Conservation (phyloP, 2,329 filamentous ascomycete genomes). For the Sporothrix curviconia region DNA sequence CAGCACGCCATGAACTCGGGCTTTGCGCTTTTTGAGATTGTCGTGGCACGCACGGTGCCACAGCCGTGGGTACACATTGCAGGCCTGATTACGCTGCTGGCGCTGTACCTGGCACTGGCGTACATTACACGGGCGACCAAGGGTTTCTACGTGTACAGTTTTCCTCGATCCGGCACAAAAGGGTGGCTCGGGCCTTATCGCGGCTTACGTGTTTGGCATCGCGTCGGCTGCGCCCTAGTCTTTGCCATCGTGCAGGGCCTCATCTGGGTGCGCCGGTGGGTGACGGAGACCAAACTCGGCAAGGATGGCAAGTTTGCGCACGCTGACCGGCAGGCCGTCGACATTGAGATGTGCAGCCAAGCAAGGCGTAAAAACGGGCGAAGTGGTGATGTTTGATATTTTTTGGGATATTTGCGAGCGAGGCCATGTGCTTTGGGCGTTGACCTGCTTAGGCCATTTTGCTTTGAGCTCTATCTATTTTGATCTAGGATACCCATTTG, state of each 20-base stretch:
- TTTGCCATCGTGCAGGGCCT: conserved; percentile 46
- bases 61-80: conserved; percentile 59
- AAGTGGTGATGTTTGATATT: background rate
- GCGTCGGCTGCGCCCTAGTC: conserved; percentile 43
- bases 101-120: conserved; percentile 64
- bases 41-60: conserved; percentile 58
- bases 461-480: too few relatives aligned
- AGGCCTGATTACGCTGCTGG: conserved; percentile 62
- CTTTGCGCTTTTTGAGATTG: conserved; percentile 70
- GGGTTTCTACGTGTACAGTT: conserved; percentile 69
- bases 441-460: too few relatives aligned
- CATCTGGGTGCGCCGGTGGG: conserved; percentile 44
- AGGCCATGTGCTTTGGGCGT: too few relatives aligned
- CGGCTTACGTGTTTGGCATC: conserved; percentile 58
- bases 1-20: conserved; percentile 68
- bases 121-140: conserved; percentile 65
- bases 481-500: too few relatives aligned
- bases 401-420: too few relatives aligned
- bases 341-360: background rate
- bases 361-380: background rate
- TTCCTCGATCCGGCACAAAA: conserved; percentile 58
- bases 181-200: conserved; percentile 45
- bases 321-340: background rate
- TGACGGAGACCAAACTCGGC: conserved; percentile 42
- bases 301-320: conserved; percentile 33